Evolutionary conservation across 768 basidiomycete genomes (phyloP), one percentile per base, ranked within the genome.

Genomic region (Auricularia heimuer): DNA sequence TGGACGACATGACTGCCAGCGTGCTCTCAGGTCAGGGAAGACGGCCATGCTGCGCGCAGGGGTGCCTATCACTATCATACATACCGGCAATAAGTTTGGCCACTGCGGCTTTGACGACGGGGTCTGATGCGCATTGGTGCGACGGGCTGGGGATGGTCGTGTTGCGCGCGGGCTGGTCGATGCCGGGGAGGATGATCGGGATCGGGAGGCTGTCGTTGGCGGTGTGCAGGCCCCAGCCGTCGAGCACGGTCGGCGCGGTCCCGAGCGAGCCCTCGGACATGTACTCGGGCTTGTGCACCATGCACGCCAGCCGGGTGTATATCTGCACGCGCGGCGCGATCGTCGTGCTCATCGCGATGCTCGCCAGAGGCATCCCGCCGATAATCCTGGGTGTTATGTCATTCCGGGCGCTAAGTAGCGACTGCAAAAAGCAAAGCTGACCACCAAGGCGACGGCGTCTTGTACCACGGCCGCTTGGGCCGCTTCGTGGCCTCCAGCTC

Each of bases 321-420:
- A 93, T 76, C 71, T 90, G 87, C 60, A 92, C 80, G 60, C 83
- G 82, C 7, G 91, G 88, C 0, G 90, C 90, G 7, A 87, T 69
- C 0, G 85, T 83, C 2, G 85, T 78, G 3, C 84, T 74, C 71
- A 75, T 79, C 2, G 83, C 85, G 7, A 85, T 78, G 2, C 85
- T 77, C 12, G 80, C 75, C 62, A 91, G 72, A 12, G 87, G 85
- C 33, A 84, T 71, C 4, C 79, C 70, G 14, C 75, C 71, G 14
- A 92, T 67, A 45, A 90, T 71, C 89, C 91, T 92, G 56, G 11
- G 24, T 37, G 36, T 64, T 56, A 35, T 54, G n/a, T 42, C 36
- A 51, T 37, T 44, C 34, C 24, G 39, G 36, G 35, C 61, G 18
- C 6, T 33, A 10, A 75, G 29, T 29, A 29, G 29, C 29, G 29